Evolutionary conservation across 768 basidiomycete genomes (phyloP).

Genomic region (Candolleomyces eurysporus): DNA sequence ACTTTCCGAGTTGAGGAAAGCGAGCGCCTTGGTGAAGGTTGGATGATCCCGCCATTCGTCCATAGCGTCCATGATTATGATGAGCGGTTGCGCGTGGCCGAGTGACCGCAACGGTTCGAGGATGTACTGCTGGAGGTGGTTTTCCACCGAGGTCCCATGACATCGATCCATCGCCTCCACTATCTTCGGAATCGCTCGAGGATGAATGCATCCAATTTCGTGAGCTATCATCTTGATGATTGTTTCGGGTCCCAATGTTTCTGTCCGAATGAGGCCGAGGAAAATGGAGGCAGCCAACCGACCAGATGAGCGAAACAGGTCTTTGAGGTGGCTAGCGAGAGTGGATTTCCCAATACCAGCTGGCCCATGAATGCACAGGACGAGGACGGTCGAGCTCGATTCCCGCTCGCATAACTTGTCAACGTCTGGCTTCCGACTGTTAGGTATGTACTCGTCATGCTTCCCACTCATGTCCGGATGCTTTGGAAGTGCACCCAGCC

Average conservation of each 20-base stretch:
- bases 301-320: background rate
- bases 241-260: background rate
- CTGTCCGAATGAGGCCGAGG: background rate
- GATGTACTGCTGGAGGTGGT: background rate
- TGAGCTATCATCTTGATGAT: constrained; percentile 9
- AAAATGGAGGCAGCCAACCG: constrained; percentile 3
- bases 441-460: no score
- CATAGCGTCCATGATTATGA: constrained; percentile 8
- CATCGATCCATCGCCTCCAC: background rate
- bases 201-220: constrained; percentile 5
- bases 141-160: background rate
- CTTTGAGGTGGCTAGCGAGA: background rate
- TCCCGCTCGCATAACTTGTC: no score
- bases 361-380: constrained; percentile 11
- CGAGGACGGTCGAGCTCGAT: background rate
- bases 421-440: no score
- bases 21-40: constrained; percentile 3
- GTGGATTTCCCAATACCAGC: constrained; percentile 12
- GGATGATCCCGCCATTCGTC: constrained; percentile 6
- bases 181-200: background rate
- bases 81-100: background rate
- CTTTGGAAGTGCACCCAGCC: no score
- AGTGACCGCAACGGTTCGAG: constrained; percentile 1
- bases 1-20: background rate
- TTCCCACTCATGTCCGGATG: no score